Percentiles rank a stretch among this genome's conserved stretches.
Conservation (phyloP, 805 yeast species). For the Candida silvicultrix region DNA sequence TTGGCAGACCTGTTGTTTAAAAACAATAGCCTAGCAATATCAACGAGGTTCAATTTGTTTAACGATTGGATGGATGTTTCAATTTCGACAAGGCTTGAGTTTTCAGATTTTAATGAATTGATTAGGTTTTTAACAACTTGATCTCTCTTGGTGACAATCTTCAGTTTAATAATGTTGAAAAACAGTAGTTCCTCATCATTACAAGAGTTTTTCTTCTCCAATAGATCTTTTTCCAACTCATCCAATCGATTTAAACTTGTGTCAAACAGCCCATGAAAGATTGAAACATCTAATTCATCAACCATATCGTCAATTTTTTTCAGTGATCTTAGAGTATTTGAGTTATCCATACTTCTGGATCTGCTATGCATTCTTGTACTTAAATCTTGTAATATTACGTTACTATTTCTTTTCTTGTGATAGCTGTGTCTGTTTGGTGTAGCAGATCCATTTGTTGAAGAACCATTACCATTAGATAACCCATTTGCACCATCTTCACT, state of each 20-base stretch:
- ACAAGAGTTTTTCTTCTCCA: slow-evolving; percentile 8
- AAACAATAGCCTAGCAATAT: slow-evolving; percentile 42
- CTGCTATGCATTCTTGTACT: slow-evolving; percentile 58
- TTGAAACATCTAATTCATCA: slow-evolving; percentile 62
- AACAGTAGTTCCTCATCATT: slow-evolving; percentile 24
- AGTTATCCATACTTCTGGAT: slow-evolving; percentile 43
- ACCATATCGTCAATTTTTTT: slow-evolving; percentile 52
- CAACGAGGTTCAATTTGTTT: slow-evolving; percentile 34
- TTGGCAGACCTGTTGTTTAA: slow-evolving; percentile 40
- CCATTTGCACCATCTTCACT: slow-evolving; percentile 8
- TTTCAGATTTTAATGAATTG: slow-evolving; percentile 25
- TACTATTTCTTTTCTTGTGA: slow-evolving; percentile 25
- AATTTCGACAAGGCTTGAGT: slow-evolving; percentile 22
- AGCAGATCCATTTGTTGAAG: background rate
- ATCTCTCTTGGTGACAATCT: slow-evolving; percentile 26
- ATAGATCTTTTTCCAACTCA: slow-evolving; percentile 27
- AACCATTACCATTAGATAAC: slow-evolving; percentile 12
- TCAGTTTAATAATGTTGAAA: slow-evolving; percentile 27
- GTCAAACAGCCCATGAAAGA: slow-evolving; percentile 53
- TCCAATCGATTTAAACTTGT: slow-evolving; percentile 31
- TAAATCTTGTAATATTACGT: slow-evolving; percentile 44
- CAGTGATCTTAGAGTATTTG: slow-evolving; percentile 37
- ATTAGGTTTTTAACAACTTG: slow-evolving; percentile 27
- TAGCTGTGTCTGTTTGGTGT: slow-evolving; percentile 24
- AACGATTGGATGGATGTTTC: slow-evolving; percentile 24